These are phyloP conservation scores for Rhizophagus sp. DNA, from an alignment of 192 early-diverging fungal genomes.

Conservation along the genomic window DNA sequence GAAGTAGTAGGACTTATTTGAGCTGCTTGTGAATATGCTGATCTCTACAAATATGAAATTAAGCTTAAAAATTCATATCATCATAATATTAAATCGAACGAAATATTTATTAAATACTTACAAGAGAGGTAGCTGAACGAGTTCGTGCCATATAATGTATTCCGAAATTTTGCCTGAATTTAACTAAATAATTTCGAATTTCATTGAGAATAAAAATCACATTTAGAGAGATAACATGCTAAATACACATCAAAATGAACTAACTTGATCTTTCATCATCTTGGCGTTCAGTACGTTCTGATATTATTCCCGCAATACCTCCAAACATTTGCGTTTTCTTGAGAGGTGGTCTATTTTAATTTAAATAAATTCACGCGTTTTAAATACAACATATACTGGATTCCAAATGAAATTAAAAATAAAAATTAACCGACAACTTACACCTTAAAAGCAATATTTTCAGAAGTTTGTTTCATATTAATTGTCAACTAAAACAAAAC, in stretches of 20 bases:
- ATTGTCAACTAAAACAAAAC: constrained; percentile 38
- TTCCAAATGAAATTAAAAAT: neutral
- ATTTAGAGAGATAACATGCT: neutral
- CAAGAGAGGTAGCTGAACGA: constrained; percentile 21
- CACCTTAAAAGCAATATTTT: constrained; percentile 33
- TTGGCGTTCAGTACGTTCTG: constrained; percentile 18
- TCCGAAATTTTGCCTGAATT: constrained; percentile 14
- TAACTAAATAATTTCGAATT: neutral
- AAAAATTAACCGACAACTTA: constrained; percentile 17
- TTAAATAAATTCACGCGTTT: neutral
- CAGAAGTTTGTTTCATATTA: constrained; percentile 36
- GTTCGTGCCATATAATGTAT: neutral
- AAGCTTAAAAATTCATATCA: neutral
- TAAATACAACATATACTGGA: neutral
- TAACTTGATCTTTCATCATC: constrained; percentile 31
- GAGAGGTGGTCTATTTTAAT: constrained; percentile 35
- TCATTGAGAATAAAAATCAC: neutral
- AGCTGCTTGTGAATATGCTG: constrained; percentile 7
- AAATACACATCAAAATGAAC: neutral
- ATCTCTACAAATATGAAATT: neutral
- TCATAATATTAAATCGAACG: neutral
- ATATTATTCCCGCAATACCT: constrained; percentile 29
- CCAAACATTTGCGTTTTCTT: constrained; percentile 42
- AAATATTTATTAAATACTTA: neutral
- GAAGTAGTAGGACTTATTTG: neutral